A percentile compares a stretch with the other conserved stretches of the same genome.
Evolutionary conservation across 2,329 filamentous ascomycete genomes (phyloP).

Genomic region (Cladophialophora yegresii): DNA sequence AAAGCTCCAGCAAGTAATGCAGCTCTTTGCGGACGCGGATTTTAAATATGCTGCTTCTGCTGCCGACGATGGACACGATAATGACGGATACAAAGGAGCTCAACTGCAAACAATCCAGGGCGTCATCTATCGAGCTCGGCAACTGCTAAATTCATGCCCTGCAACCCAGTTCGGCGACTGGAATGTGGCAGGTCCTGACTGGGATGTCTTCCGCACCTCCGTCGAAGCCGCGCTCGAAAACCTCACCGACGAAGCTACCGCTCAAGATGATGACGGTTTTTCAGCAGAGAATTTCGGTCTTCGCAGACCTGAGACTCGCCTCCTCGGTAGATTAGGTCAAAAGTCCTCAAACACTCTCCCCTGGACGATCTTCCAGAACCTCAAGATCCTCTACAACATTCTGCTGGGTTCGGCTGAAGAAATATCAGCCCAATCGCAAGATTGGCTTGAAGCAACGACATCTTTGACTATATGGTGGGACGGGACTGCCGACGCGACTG

Average conservation of each 20-base stretch:
- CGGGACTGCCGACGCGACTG: slow-evolving; percentile 63
- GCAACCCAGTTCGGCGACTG: slow-evolving; percentile 66
- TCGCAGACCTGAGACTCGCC: slow-evolving; percentile 31
- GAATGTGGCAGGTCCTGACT: slow-evolving; percentile 79
- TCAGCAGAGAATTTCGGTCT: slow-evolving; percentile 52
- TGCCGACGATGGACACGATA: slow-evolving; percentile 62
- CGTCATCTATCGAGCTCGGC: slow-evolving; percentile 67
- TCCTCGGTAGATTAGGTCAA: slow-evolving; percentile 25
- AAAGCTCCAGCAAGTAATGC: slow-evolving; percentile 66
- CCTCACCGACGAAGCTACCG: slow-evolving; percentile 77
- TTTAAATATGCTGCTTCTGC: slow-evolving; percentile 73
- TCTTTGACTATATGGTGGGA: slow-evolving; percentile 91
- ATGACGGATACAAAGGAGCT: slow-evolving; percentile 69
- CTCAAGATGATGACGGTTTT: slow-evolving; percentile 59
- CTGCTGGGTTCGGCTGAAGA: slow-evolving; percentile 73
- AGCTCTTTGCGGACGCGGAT: slow-evolving; percentile 70
- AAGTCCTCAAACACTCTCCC: slow-evolving; percentile 29
- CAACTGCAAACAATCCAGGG: slow-evolving; percentile 77
- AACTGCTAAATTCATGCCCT: slow-evolving; percentile 73
- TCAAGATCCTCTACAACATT: slow-evolving; percentile 78
- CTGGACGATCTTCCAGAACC: slow-evolving; percentile 71
- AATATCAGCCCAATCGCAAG: slow-evolving; percentile 74
- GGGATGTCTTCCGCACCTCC: slow-evolving; percentile 79
- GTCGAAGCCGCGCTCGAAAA: slow-evolving; percentile 69
- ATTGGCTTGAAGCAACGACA: slow-evolving; percentile 89